Evolutionary conservation across 116 monocot species (phyloP), one percentile per base, ranked within the genome.

Genomic region (Papilionanthe hybrid): DNA sequence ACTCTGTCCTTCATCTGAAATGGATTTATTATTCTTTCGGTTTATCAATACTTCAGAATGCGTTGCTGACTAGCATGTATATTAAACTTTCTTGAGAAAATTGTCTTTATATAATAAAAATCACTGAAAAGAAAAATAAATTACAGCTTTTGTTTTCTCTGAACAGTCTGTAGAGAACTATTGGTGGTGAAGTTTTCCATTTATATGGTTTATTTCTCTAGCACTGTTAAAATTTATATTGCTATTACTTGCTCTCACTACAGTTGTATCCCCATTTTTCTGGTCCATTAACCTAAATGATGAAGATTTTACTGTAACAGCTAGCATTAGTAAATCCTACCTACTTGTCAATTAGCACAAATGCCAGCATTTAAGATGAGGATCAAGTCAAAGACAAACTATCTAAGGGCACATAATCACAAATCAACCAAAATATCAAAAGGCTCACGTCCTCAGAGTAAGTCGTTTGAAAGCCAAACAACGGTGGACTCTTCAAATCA

Each of bases 311-410:
- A 66, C 13, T 50, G 49, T 27, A 15, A 47, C 72, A 83, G 86
- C 65, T 79, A 47, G 79, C 79, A n/a, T 48, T 72, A 76, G 68
- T 58, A 28, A 78, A 58, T 74, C 58, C 47, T 43, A 45, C 50
- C 27, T 75, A 68, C 1, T 41, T 45, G 74, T 67, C 42, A 18
- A 73, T 75, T 42, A 69, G 43, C 15, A 44, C 83, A 81, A 58
- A 90, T 90, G 90, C 87, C 90, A 72, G 84, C 85, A 1, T 55
- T 85, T 41, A 87, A 77, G 63, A 87, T 90, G 83, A 87, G 85
- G 76, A 71, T 42, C 58, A 85, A 78, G 76, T 55, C 82, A 81
- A 85, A 29, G 66, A 83, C 43, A 47, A 80, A 78, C 66, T 84
- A 28, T 67, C 37, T 47, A 30, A 74, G 75, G 76, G 66, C 53